These are phyloP conservation scores for Yamadazyma aaseri DNA, from an alignment of 1,139 yeast species.

Conservation along the genomic window DNA sequence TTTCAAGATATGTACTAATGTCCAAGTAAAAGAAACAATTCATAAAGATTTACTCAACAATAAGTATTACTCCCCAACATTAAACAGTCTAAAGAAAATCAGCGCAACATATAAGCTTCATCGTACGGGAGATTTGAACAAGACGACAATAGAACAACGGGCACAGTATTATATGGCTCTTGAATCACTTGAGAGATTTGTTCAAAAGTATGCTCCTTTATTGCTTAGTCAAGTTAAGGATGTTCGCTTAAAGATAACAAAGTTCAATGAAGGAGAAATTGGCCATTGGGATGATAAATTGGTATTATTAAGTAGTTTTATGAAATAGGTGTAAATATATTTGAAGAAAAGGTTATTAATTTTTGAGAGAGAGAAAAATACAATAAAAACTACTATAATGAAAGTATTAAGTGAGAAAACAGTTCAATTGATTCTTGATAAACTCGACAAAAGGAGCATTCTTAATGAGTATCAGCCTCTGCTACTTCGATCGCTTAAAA, in stretches of 20 bases:
- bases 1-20: conserved; percentile 7
- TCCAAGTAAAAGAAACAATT: conserved; percentile 3
- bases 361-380: too few relatives aligned
- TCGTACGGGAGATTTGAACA: conserved; percentile 1
- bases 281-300: conserved; percentile 10
- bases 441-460: conserved; percentile 16
- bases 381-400: too few relatives aligned
- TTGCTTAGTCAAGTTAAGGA: conserved; percentile 3
- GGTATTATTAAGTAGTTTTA: conserved; percentile 5
- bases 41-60: conserved; percentile 1
- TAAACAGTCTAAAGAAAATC: conserved; percentile 7
- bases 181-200: conserved; percentile 7
- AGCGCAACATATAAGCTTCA: conserved; percentile 8
- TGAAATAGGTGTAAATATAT: conserved; percentile 1
- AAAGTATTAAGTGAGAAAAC: conserved; percentile 9
- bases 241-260: conserved; percentile 2
- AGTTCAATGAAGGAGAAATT: background rate
- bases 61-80: conserved; percentile 4
- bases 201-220: background rate
- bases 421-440: conserved; percentile 4
- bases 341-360: background rate
- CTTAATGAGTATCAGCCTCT: conserved; percentile 27
- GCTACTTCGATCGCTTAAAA: conserved; percentile 23
- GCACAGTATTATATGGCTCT: conserved; percentile 8
- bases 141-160: conserved; percentile 4